Evolutionary conservation across 1,139 yeast species (phyloP).

Genomic region (Pichia sp.): DNA sequence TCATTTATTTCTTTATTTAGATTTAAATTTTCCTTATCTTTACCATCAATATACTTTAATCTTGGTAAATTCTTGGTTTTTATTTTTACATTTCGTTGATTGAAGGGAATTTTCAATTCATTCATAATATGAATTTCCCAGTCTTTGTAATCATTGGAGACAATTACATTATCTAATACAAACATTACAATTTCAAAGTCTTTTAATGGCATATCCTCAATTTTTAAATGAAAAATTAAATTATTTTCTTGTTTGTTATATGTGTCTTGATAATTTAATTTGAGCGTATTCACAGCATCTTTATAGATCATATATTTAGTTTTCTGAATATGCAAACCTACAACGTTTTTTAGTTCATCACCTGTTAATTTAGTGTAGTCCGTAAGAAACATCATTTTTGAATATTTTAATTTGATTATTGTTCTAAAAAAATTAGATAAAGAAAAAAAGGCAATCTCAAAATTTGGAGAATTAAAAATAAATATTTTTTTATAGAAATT

Average conservation of each 20-base stretch:
- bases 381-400: neutral
- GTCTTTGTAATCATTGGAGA: neutral
- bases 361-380: neutral
- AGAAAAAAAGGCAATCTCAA: too few relatives aligned
- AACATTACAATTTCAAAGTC: conserved; percentile 1
- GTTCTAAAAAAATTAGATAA: too few relatives aligned
- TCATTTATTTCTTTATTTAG: neutral
- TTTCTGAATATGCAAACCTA: conserved; percentile 1
- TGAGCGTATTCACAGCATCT: neutral
- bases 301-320: conserved; percentile 2
- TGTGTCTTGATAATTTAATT: neutral
- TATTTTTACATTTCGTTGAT: neutral
- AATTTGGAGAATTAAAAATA: too few relatives aligned
- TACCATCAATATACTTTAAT: neutral
- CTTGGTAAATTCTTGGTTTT: neutral
- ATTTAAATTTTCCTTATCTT: neutral
- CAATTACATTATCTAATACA: neutral
- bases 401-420: too few relatives aligned
- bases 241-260: neutral
- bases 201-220: conserved; percentile 3
- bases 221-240: conserved; percentile 1
- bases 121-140: conserved; percentile 7
- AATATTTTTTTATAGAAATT: too few relatives aligned
- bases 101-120: conserved; percentile 2
- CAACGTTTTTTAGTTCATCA: neutral